Evolutionary conservation across 2,329 filamentous ascomycete species (phyloP).

Genomic region (Neocucurbitaria cava): DNA sequence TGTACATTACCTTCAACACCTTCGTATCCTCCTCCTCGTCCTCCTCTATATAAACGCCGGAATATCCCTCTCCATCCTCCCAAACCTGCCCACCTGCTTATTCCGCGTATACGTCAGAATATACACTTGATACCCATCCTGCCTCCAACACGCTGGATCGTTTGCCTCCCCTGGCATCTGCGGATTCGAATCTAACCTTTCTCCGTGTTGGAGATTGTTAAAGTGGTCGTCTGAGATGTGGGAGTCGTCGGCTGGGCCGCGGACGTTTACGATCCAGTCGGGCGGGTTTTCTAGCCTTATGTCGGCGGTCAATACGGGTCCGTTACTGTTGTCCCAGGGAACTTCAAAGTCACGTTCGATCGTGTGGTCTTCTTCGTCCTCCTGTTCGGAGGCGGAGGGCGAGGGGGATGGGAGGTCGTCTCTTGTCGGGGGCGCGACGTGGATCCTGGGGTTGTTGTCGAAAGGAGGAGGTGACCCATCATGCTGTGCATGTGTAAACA

Average conservation of each 20-base stretch:
- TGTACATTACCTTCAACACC: background rate
- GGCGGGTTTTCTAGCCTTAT: background rate
- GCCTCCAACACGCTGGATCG: background rate
- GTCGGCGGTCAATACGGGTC: no score
- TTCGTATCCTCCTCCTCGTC: background rate
- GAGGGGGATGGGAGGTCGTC: no score
- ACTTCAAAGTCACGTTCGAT: no score
- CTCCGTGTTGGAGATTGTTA: background rate
- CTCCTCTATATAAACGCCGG: background rate
- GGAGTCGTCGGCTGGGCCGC: background rate
- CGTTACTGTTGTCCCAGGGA: no score
- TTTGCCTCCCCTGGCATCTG: background rate
- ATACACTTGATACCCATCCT: conserved; percentile 5
- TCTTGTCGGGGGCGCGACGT: no score
- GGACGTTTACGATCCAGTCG: background rate
- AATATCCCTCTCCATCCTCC: conserved; percentile 4
- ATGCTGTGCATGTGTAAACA: no score
- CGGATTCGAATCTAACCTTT: conserved; percentile 6
- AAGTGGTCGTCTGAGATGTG: conserved; percentile 1
- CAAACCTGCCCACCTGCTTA: background rate
- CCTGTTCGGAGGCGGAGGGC: no score
- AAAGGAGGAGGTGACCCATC: no score
- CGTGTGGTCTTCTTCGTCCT: no score
- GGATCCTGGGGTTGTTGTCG: no score
- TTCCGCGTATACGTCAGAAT: conserved; percentile 11